Conservation (phyloP, 2,329 filamentous ascomycete genomes). For the Colletotrichum cereale region DNA sequence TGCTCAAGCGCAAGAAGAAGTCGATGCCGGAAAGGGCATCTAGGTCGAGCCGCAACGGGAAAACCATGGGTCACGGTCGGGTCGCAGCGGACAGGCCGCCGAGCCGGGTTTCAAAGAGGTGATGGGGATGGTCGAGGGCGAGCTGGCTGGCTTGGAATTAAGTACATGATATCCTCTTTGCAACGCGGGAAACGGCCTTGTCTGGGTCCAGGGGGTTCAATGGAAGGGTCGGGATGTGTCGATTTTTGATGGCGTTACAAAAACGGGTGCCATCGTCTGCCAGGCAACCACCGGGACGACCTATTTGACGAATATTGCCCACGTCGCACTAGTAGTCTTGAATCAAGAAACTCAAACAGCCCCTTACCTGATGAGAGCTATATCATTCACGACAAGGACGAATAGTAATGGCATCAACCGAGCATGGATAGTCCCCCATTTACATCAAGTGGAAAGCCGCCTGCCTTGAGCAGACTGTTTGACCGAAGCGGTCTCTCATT, state of each 20-base stretch:
- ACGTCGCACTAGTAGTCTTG: slow-evolving; percentile 22
- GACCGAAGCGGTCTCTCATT: background rate
- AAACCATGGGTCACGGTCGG: slow-evolving; percentile 46
- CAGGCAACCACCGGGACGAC: background rate
- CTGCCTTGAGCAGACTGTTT: background rate
- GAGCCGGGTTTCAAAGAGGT: slow-evolving; percentile 45
- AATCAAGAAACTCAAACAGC: background rate
- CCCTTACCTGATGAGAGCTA: no score
- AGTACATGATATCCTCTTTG: slow-evolving; percentile 2
- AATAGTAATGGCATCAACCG: no score
- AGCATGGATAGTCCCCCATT: background rate
- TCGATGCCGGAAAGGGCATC: slow-evolving; percentile 42
- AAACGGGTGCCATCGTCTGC: background rate
- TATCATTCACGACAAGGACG: background rate
- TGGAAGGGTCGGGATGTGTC: background rate
- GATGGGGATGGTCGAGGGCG: background rate
- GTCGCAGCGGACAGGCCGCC: slow-evolving; percentile 54
- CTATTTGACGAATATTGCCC: slow-evolving; percentile 12
- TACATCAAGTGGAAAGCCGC: background rate
- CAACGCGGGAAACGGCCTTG: background rate
- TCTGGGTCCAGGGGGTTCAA: background rate
- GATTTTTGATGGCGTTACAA: background rate
- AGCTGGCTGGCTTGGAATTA: background rate
- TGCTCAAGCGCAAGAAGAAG: slow-evolving; percentile 52
- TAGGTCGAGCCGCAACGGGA: slow-evolving; percentile 44